Evolutionary conservation across 306 rosid genomes (phyloP), one percentile per base, ranked within the genome.

Genomic region (Prosopis cineraria): DNA sequence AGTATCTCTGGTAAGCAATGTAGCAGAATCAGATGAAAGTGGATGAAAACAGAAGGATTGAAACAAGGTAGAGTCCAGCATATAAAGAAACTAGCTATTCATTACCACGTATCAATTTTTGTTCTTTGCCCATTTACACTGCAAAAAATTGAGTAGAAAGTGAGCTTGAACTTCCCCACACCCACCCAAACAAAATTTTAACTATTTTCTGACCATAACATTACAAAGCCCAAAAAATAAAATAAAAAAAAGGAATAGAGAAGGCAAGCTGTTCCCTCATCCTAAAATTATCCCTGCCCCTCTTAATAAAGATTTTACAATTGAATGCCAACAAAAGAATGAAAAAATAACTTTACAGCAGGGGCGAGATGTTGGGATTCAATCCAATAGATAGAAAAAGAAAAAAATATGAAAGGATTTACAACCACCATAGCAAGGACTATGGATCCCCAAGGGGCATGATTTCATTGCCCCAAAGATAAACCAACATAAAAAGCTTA

Each of bases 251-350:
- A 56, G 45, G 50, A 70, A 75, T 58, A 73, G 10, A 55, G 31
- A 55, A 58, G 73, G 66, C 83, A 76, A 72, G 59, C 87, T 6
- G 29, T 55, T 83, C 82, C 68, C 87, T 84, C 76, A 69, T 72
- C 84, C 74, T 81, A 83, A 53, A 65, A 64, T 68, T 62, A 78
- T 67, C 80, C 75, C 78, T 64, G 84, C 84, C 91, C 90, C 88
- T 68, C 78, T 63, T 78, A 47, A 62, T 80, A 82, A 85, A 66
- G 45, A 81, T 82, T 85, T 82, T 88, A 85, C 87, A 88, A 85
- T 74, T 78, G 85, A 93, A 85, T 86, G 84, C 86, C 80, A 90
- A 86, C 84, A 68, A 87, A 92, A 89, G 92, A 92, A 92, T 92
- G 81, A 90, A 92, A 75, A 86, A 91, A 88, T 86, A 85, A 84